Evolutionary conservation across 148 eudicot genomes (phyloP), one percentile per base, ranked within the genome.

Genomic region (Drosera capensis): DNA sequence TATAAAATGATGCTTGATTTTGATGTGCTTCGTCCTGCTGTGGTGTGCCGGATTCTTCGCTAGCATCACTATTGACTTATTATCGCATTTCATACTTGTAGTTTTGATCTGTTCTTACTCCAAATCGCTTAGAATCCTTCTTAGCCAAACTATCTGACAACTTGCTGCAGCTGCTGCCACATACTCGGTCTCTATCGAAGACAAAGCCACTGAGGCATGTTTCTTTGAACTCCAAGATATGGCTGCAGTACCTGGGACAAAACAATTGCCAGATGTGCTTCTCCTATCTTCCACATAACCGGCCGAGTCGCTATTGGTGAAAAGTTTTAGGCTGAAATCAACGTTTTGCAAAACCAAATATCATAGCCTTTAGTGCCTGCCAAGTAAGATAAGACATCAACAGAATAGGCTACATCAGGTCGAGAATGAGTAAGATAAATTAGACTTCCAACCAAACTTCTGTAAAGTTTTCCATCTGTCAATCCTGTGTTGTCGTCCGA

Each of bases 361-460:
- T n/a, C n/a, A n/a, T n/a, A n/a, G n/a, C n/a, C n/a, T n/a, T n/a
- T n/a, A n/a, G n/a, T n/a, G n/a, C n/a, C n/a, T n/a, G n/a, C n/a
- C n/a, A n/a, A n/a, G n/a, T n/a, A n/a, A n/a, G n/a, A n/a, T n/a
- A n/a, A n/a, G n/a, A n/a, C n/a, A n/a, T n/a, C n/a, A n/a, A n/a
- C n/a, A n/a, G n/a, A n/a, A n/a, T n/a, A n/a, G n/a, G n/a, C n/a
- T n/a, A n/a, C n/a, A n/a, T n/a, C n/a, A n/a, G n/a, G n/a, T n/a
- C n/a, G n/a, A n/a, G n/a, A n/a, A n/a, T n/a, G n/a, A n/a, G n/a
- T 40, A 15, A 40, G 43, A 40, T 40, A 40, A 40, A 6, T 40
- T 29, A 29, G 35, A 29, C 35, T 12, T 5, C 35, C 35, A 29
- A 29, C 35, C 7, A 29, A 5, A 6, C 43, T 40, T 14, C 43